These are phyloP conservation scores for Schoenoplectus triqueter DNA, from an alignment of 202 grass and related monocot genomes.

Conservation along the genomic window DNA sequence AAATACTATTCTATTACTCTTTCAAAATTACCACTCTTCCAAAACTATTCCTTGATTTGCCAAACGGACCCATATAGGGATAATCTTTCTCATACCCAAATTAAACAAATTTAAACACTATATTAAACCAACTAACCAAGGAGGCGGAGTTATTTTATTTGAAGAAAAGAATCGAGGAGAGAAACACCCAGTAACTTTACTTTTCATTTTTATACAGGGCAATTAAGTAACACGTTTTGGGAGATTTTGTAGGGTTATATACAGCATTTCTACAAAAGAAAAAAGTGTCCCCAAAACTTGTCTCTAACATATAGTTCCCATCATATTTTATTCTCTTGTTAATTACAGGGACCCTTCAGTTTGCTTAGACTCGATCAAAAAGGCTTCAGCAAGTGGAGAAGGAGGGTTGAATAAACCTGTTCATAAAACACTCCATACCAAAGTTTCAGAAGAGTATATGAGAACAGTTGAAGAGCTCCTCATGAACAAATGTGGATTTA, in stretches of 20 bases:
- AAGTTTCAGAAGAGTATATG: constrained; percentile 49
- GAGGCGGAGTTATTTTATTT: too few relatives aligned
- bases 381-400: constrained; percentile 44
- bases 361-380: constrained; percentile 50
- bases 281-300: not conserved
- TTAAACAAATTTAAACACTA: too few relatives aligned
- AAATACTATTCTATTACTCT: too few relatives aligned
- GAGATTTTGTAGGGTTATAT: not conserved
- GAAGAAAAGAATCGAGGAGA: not conserved
- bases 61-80: too few relatives aligned
- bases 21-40: too few relatives aligned
- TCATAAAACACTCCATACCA: constrained; percentile 60
- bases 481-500: constrained; percentile 47
- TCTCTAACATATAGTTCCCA: not conserved
- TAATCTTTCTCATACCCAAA: too few relatives aligned
- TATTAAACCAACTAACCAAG: too few relatives aligned
- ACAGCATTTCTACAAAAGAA: not conserved
- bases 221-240: not conserved
- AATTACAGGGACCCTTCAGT: constrained; percentile 35
- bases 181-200: not conserved
- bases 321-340: not conserved
- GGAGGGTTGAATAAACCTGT: constrained; percentile 44
- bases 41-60: too few relatives aligned
- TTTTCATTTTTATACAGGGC: not conserved
- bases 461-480: constrained; percentile 45